phyloP scores from a whole-genome alignment of 495 filamentous ascomycete species.

The Xylaria telfairii region DNA sequence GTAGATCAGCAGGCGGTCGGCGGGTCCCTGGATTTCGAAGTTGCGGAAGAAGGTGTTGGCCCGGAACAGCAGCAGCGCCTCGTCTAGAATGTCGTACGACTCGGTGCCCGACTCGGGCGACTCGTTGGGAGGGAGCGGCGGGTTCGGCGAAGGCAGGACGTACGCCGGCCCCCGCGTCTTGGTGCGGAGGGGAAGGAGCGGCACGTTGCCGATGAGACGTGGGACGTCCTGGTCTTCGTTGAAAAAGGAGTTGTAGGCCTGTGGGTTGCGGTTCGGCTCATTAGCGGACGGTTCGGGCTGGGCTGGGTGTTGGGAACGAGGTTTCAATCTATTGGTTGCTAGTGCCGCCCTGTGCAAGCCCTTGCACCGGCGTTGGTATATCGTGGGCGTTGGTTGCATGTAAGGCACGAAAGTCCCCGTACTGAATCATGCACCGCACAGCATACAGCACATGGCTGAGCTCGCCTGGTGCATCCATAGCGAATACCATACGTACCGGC shows the following conservation, averaged over 20 bases:
- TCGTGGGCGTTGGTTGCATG: background rate
- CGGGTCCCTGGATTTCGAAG: constrained; percentile 97
- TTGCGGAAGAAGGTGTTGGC: constrained; percentile 99
- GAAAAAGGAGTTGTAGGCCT: constrained; percentile 96
- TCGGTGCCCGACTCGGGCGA: constrained; percentile 83
- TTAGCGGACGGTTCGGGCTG: background rate
- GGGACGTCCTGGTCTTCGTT: constrained; percentile 67
- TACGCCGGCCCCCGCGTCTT: constrained; percentile 90
- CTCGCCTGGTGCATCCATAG: background rate
- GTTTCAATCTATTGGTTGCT: background rate
- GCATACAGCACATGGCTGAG: background rate
- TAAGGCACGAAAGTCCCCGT: background rate
- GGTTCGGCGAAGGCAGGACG: constrained; percentile 65
- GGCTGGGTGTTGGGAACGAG: background rate
- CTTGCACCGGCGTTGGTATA: background rate
- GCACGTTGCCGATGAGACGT: constrained; percentile 79
- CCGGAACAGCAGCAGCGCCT: constrained; percentile 89
- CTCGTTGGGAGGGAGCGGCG: constrained; percentile 70
- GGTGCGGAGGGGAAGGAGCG: constrained; percentile 91
- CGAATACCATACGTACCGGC: constrained; percentile 36
- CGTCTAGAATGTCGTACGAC: constrained; percentile 93
- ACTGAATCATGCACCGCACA: background rate
- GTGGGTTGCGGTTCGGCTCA: background rate
- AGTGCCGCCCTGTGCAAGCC: background rate
- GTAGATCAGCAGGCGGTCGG: constrained; percentile 94